These are phyloP conservation scores for Fusarium beomiforme DNA, from an alignment of 2,329 filamentous ascomycete genomes.

Conservation along the genomic window DNA sequence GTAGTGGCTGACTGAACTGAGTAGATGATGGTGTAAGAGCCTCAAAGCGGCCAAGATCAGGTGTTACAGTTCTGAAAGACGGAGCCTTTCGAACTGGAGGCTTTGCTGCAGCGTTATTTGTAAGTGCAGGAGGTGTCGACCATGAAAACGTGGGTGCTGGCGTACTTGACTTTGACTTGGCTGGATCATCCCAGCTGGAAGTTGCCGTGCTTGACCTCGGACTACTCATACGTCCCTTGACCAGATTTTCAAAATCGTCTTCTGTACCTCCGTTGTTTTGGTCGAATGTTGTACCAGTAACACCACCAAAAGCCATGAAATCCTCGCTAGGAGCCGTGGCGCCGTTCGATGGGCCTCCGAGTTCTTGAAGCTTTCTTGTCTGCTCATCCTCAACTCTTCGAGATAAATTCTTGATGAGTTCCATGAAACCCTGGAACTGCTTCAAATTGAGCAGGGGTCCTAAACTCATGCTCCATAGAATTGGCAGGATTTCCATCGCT, in stretches of 20 bases:
- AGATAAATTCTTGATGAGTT: constrained; percentile 83
- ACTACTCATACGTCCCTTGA: constrained; percentile 71
- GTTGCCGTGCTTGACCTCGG: constrained; percentile 53
- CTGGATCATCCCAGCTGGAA: constrained; percentile 60
- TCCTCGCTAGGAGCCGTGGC: constrained; percentile 66
- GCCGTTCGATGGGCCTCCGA: constrained; percentile 69
- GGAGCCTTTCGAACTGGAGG: constrained; percentile 41
- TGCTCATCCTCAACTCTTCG: constrained; percentile 88
- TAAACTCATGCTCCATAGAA: constrained; percentile 91
- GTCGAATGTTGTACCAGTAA: constrained; percentile 70
- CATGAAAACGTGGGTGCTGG: constrained; percentile 68
- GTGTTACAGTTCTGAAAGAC: constrained; percentile 66
- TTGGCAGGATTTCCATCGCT: constrained; percentile 88
- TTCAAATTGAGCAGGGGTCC: constrained; percentile 87
- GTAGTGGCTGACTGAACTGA: constrained; percentile 70
- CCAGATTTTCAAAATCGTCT: constrained; percentile 87
- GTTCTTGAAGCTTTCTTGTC: constrained; percentile 85
- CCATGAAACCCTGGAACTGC: constrained; percentile 92
- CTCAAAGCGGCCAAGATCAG: constrained; percentile 65
- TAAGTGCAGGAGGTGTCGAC: constrained; percentile 68
- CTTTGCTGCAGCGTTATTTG: constrained; percentile 47
- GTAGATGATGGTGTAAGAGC: constrained; percentile 67
- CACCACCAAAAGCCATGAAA: constrained; percentile 75
- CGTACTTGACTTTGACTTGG: constrained; percentile 49
- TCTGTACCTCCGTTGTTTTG: constrained; percentile 63